Evolutionary conservation across 371 early-diverging fungal genomes (phyloP).

Genomic region (Coemansia sp.): DNA sequence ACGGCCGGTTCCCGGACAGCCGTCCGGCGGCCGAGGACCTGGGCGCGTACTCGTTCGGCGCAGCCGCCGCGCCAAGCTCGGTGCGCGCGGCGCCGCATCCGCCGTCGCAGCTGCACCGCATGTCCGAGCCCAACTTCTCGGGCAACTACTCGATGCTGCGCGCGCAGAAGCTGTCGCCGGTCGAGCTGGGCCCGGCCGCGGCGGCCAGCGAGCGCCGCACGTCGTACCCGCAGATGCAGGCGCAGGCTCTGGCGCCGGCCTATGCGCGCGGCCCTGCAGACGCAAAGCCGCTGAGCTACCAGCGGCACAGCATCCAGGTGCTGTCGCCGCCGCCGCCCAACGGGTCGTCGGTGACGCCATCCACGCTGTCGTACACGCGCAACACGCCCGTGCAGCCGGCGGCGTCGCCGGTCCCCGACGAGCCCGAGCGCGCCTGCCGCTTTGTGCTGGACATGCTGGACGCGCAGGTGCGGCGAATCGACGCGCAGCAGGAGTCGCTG

Average conservation of each 20-base stretch:
- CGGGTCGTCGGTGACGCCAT: background rate
- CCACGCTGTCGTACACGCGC: background rate
- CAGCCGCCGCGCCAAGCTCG: background rate
- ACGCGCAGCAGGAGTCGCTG: slow-evolving; percentile 37
- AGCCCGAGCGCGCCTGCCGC: slow-evolving; percentile 29
- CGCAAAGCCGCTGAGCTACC: background rate
- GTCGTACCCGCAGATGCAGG: slow-evolving; percentile 44
- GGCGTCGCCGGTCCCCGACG: no score
- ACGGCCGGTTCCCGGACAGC: background rate
- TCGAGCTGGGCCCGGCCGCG: slow-evolving; percentile 11
- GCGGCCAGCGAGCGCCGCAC: slow-evolving; percentile 19
- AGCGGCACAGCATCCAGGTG: slow-evolving; percentile 14
- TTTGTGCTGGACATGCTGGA: slow-evolving; percentile 37
- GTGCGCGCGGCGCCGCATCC: no score
- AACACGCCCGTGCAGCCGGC: background rate
- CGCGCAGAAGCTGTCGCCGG: slow-evolving; percentile 12
- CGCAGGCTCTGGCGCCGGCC: background rate
- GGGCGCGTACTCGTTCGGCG: slow-evolving; percentile 28
- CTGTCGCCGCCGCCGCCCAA: slow-evolving; percentile 4
- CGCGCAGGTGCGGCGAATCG: slow-evolving; percentile 27
- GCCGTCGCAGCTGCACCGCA: slow-evolving; percentile 31
- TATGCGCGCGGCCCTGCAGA: background rate
- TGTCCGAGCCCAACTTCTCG: slow-evolving; percentile 41
- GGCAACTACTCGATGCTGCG: background rate
- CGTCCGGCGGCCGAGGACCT: slow-evolving; percentile 30